Conservation (phyloP, 805 yeast species). For the Hanseniaspora lindneri region DNA sequence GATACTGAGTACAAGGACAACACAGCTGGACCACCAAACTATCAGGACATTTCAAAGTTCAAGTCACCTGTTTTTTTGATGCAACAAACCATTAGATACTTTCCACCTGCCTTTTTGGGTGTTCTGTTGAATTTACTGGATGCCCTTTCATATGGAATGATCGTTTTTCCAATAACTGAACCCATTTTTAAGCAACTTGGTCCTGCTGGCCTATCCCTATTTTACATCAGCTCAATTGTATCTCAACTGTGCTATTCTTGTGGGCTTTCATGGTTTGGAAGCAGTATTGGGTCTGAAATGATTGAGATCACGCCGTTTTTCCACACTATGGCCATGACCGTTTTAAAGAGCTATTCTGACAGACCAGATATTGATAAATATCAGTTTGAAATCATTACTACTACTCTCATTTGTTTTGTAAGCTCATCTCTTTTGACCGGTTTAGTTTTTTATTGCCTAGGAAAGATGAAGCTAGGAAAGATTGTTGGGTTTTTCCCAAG, state of each 20-base stretch:
- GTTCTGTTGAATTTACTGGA: conserved; percentile 75
- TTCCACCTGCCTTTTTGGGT: conserved; percentile 80
- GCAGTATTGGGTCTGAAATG: conserved; percentile 97
- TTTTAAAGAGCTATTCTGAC: conserved; percentile 33
- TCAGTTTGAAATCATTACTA: conserved; percentile 53
- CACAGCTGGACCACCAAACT: conserved; percentile 5
- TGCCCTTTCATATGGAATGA: conserved; percentile 94
- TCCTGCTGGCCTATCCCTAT: conserved; percentile 85
- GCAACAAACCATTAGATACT: conserved; percentile 20
- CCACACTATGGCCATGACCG: conserved; percentile 80
- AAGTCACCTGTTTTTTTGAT: not conserved
- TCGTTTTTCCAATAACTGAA: conserved; percentile 83
- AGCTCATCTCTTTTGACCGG: conserved; percentile 81
- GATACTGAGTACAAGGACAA: too few relatives aligned
- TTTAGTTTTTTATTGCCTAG: conserved; percentile 59
- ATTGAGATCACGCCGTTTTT: conserved; percentile 98
- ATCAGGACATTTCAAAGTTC: conserved; percentile 10
- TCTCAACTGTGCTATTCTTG: conserved; percentile 79
- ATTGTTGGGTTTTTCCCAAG: conserved; percentile 92
- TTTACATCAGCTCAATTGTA: conserved; percentile 80
- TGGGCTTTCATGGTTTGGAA: conserved; percentile 80
- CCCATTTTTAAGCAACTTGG: conserved; percentile 67
- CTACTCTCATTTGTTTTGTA: conserved; percentile 79
- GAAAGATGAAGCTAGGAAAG: conserved; percentile 69
- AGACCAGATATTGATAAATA: conserved; percentile 39